Base-by-base conservation (phyloP, 1,284 basidiomycete species). In the Dichomitus squalens region DNA sequence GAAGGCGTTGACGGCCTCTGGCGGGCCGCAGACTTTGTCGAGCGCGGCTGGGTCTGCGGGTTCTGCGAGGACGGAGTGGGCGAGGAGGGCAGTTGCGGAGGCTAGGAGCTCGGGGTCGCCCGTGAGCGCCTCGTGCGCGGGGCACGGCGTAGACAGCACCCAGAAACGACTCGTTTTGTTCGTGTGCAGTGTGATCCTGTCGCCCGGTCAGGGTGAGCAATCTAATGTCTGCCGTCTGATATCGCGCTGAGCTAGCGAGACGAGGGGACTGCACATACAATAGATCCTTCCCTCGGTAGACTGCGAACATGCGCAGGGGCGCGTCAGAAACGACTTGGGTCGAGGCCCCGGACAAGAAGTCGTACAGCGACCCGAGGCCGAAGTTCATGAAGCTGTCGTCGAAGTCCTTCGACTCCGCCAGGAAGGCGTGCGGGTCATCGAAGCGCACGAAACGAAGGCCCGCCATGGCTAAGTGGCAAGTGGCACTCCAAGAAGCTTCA, bases 301-400 rank as follows among this genome's bases (percentile, higher is more conserved):
- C 49, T 3, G 46, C 58, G 4, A 65, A 38, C 5, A 65, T 20
- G 7, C 47, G 53, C 16, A 47, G 39, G 1, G 31, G 46, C 5
- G 11, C 23, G 20, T 29, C 31, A 14, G 46, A 6, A 44, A 38
- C 4, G 6, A 21, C 25, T 29, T 33, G 21, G 29, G 11, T n/a
- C 18, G 40, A 12, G 2, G n/a, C 11, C 16, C 9, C 33, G 20
- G 16, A 23, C 12, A 47, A 7, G 49, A 25, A 21, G 20, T 64
- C 63, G 20, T 52, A 29, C n/a, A 67, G 36, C 7, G 63, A 38
- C 8, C 66, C 66, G 20, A 67, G 7, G 14, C 57, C 49, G 33
- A 61, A 64, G 54, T 63, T 63, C 59, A 64, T 60, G 48, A 55
- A 64, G 39, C 55, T 60, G 41, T 67, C 64, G 36, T 67, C 66